Percentiles rank a stretch among this genome's conserved stretches.
These are phyloP conservation scores for Entomophthora muscae DNA, from an alignment of 371 early-diverging fungal species.

Conservation along the genomic window DNA sequence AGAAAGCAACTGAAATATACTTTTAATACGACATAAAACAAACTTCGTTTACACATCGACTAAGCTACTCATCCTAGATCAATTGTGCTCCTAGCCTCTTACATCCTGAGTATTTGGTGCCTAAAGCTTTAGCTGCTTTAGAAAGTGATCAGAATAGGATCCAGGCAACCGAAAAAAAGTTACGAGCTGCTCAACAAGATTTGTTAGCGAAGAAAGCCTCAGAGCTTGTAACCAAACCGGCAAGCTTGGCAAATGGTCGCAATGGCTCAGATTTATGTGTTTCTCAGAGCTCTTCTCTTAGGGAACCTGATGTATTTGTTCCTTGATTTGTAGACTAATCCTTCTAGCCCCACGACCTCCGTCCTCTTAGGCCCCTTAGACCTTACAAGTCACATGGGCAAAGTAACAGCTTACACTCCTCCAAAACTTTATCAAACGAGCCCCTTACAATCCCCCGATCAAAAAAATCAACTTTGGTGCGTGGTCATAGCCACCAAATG, in stretches of 20 bases:
- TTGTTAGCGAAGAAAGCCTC: not conserved
- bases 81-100: not conserved
- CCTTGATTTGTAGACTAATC: not conserved
- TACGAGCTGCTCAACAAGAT: not conserved
- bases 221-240: not conserved
- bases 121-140: not conserved
- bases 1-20: not conserved
- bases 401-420: not conserved
- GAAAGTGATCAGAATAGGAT: not conserved
- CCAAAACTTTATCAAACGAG: not conserved
- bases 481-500: not conserved
- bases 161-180: not conserved
- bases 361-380: not conserved
- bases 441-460: not conserved
- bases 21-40: not conserved
- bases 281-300: not conserved
- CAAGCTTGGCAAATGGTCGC: not conserved
- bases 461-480: not conserved
- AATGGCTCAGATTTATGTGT: not conserved
- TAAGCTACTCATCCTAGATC: not conserved
- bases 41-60: not conserved
- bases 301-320: not conserved
- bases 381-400: not conserved
- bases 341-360: not conserved
- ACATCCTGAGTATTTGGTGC: not conserved